phyloP scores from a whole-genome alignment of 1,284 basidiomycete genomes.

The Ganoderma meredithae region DNA sequence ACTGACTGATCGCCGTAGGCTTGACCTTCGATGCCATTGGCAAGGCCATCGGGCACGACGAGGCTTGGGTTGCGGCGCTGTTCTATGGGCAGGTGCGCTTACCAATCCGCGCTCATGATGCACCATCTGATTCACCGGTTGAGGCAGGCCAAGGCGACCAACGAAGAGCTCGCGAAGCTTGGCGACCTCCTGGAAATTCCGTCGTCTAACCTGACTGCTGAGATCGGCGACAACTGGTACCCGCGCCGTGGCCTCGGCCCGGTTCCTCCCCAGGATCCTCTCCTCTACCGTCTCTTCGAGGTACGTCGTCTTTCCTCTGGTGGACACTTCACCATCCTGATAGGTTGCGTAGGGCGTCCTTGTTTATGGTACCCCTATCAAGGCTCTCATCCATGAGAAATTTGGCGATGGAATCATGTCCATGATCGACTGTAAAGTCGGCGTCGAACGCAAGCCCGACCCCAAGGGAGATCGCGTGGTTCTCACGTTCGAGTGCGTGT shows the following conservation, averaged over 20 bases:
- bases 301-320: slow-evolving; percentile 44
- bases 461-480: slow-evolving; percentile 86
- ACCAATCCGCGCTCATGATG: neutral
- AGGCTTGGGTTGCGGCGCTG: slow-evolving; percentile 88
- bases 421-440: slow-evolving; percentile 86
- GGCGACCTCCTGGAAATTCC: slow-evolving; percentile 59
- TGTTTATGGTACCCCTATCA: slow-evolving; percentile 85
- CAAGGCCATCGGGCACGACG: slow-evolving; percentile 75
- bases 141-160: slow-evolving; percentile 70
- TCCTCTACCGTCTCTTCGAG: slow-evolving; percentile 88
- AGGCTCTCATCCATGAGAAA: slow-evolving; percentile 91
- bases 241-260: slow-evolving; percentile 75
- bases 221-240: slow-evolving; percentile 74
- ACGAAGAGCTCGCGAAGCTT: slow-evolving; percentile 66
- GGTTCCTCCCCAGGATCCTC: slow-evolving; percentile 79
- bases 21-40: slow-evolving; percentile 80
- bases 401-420: slow-evolving; percentile 94
- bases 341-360: slow-evolving; percentile 60
- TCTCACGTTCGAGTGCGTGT: slow-evolving; percentile 82
- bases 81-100: slow-evolving; percentile 82
- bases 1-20: slow-evolving; percentile 46
- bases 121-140: slow-evolving; percentile 4
- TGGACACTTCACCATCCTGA: neutral
- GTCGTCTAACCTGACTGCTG: slow-evolving; percentile 47
- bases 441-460: slow-evolving; percentile 76